A percentile compares a stretch with the other conserved stretches of the same genome.
These are phyloP conservation scores for Plantago lanceolata DNA, from an alignment of 305 asterid species.

Conservation along the genomic window DNA sequence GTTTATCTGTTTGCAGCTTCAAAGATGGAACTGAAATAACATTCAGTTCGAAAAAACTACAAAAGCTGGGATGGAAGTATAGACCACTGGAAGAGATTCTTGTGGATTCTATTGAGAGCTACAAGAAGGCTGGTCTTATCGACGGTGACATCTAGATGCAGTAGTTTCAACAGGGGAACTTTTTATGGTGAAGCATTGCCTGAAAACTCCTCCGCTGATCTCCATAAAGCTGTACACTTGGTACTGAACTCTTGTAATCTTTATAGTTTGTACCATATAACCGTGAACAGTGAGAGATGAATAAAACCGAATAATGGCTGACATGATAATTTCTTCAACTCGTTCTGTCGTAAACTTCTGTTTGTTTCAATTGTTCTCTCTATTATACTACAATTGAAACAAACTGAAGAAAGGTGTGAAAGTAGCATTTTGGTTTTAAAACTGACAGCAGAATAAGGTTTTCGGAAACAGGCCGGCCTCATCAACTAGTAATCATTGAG, in stretches of 20 bases:
- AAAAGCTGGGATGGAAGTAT: conserved; percentile 55
- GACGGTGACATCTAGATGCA: conserved; percentile 9
- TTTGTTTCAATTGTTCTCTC: neutral
- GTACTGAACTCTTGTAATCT: neutral
- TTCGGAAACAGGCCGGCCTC: too few species aligned
- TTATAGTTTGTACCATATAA: too few species aligned
- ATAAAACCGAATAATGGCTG: neutral
- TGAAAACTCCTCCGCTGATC: neutral
- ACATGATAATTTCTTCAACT: neutral
- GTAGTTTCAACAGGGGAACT: neutral
- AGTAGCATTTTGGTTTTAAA: too few species aligned
- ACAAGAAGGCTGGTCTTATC: conserved; percentile 41
- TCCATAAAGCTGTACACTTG: neutral
- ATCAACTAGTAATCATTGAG: too few species aligned
- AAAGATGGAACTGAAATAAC: conserved; percentile 29
- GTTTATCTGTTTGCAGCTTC: conserved; percentile 37
- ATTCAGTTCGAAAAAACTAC: conserved; percentile 52
- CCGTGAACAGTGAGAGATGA: neutral
- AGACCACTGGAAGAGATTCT: conserved; percentile 60
- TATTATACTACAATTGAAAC: too few species aligned
- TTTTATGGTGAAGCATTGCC: neutral
- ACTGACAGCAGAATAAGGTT: too few species aligned
- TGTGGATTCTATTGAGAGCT: conserved; percentile 57
- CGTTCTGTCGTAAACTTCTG: neutral
- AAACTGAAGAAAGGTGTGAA: too few species aligned